phyloP scores from a whole-genome alignment of 2,329 filamentous ascomycete genomes.

The Fusarium tjaetaba region DNA sequence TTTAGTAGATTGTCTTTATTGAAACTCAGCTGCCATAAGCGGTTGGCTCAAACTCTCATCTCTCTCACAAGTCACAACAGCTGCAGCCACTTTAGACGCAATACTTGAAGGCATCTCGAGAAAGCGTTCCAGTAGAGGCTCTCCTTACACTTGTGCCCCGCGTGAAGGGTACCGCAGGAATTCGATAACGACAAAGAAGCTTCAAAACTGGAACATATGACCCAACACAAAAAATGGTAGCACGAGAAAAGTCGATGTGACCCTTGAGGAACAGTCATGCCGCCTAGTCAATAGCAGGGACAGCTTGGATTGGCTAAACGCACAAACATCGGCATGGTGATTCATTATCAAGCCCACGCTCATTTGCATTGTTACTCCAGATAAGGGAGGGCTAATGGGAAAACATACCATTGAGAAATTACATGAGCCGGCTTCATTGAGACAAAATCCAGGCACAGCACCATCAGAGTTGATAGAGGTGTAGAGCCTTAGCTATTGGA shows the following conservation, averaged over 20 bases:
- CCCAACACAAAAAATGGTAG: conserved; percentile 21
- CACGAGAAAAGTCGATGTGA: conserved; percentile 26
- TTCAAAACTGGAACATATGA: conserved; percentile 16
- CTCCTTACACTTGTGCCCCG: conserved; percentile 1
- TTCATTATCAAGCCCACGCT: conserved; percentile 29
- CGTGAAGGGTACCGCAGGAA: conserved; percentile 18
- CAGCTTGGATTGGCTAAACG: conserved; percentile 5
- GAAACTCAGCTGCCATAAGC: conserved; percentile 21
- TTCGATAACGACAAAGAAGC: conserved; percentile 22
- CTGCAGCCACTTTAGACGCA: neutral
- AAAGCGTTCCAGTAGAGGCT: neutral
- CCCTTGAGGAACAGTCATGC: conserved; percentile 25
- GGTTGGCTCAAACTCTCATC: conserved; percentile 13
- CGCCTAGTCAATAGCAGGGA: conserved; percentile 10
- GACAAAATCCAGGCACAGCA: conserved; percentile 20
- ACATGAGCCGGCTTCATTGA: neutral
- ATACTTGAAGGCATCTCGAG: neutral
- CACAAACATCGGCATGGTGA: conserved; percentile 31
- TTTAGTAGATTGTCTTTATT: neutral
- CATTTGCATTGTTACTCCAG: conserved; percentile 13
- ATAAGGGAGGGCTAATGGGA: conserved; percentile 28
- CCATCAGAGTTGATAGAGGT: conserved; percentile 1
- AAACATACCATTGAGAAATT: conserved; percentile 30
- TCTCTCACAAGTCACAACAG: conserved; percentile 1
- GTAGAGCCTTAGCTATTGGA: conserved; percentile 18